Conservation (phyloP, 345 rosid species). For the Balakata baccata region DNA sequence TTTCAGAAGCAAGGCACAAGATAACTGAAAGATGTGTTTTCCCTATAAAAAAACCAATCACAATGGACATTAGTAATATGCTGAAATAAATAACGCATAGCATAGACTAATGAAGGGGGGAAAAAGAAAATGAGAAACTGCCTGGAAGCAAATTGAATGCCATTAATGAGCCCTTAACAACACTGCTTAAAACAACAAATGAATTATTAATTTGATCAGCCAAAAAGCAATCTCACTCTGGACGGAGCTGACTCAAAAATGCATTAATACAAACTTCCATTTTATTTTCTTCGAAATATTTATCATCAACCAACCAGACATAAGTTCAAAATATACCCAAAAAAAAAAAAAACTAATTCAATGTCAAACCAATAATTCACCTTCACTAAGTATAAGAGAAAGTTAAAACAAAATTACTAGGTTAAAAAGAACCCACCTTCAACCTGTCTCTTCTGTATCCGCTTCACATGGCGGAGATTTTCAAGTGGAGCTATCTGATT, state of each 20-base stretch:
- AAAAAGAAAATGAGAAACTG: not conserved
- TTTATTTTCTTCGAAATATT: not conserved
- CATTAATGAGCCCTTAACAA: not conserved
- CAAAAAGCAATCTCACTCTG: no score
- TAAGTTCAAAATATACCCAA: not conserved
- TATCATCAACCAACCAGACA: not conserved
- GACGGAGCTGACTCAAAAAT: no score
- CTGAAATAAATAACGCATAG: not conserved
- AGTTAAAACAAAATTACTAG: not conserved
- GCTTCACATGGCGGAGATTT: constrained; percentile 70
- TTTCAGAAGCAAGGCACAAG: constrained; percentile 56
- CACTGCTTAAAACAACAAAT: not conserved
- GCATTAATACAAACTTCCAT: not conserved
- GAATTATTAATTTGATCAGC: not conserved
- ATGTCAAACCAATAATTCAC: not conserved
- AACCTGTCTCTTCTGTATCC: constrained; percentile 49
- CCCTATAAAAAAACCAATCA: constrained; percentile 43
- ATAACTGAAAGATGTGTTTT: constrained; percentile 53
- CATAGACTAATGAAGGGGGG: not conserved
- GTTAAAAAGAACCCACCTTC: constrained; percentile 35
- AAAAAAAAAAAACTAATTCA: not conserved
- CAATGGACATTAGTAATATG: not conserved
- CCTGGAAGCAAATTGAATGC: not conserved
- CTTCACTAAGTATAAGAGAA: not conserved
- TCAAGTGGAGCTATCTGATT: constrained; percentile 63